Conservation (phyloP, 306 rosid species). For the Ormosia emarginata region DNA sequence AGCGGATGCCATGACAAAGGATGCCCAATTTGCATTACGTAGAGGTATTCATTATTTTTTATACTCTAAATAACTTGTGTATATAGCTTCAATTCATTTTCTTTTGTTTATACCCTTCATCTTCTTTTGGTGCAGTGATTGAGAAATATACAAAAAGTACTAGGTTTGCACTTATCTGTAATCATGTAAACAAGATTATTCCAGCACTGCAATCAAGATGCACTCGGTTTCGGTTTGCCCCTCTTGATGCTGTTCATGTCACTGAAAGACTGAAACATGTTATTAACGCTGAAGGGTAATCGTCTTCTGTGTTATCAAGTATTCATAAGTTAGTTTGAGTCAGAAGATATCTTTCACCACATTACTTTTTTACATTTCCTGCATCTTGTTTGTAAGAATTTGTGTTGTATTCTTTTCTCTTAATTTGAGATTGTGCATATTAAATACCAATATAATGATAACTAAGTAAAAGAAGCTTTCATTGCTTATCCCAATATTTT, state of each 20-base stretch:
- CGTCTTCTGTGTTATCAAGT: background rate
- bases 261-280: constrained; percentile 80
- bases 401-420: background rate
- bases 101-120: background rate
- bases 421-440: background rate
- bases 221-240: constrained; percentile 95
- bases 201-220: constrained; percentile 94
- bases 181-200: constrained; percentile 93
- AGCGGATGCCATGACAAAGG: constrained; percentile 99
- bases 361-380: background rate
- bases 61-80: background rate
- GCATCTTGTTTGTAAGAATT: background rate
- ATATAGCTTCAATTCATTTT: background rate
- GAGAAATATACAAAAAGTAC: constrained; percentile 90
- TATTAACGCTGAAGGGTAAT: constrained; percentile 69
- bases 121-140: constrained; percentile 57
- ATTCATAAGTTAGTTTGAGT: background rate
- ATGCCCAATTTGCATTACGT: constrained; percentile 92
- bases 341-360: background rate
- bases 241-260: constrained; percentile 79
- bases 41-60: constrained; percentile 53
- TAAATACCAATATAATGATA: background rate
- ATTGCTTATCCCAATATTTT: background rate
- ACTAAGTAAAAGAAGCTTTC: background rate
- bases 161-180: constrained; percentile 88